Evolutionary conservation across 306 rosid species (phyloP).

Genomic region (Cyamopsis tetragonoloba): DNA sequence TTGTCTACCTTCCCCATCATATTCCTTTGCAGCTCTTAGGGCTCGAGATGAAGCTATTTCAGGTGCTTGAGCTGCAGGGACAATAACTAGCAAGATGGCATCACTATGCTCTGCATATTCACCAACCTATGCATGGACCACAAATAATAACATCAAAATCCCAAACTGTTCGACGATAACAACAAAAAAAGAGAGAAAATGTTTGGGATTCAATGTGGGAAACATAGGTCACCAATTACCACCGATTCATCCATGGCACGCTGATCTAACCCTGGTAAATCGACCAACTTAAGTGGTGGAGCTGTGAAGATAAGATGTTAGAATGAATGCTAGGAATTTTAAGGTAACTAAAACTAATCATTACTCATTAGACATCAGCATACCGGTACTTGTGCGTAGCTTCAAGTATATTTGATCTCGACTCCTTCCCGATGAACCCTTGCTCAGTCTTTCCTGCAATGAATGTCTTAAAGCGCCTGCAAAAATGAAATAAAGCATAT

Average conservation of each 20-base stretch:
- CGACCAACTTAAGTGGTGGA: slow-evolving; percentile 90
- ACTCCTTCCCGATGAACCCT: slow-evolving; percentile 59
- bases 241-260: slow-evolving; percentile 82
- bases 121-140: slow-evolving; percentile 62
- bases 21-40: slow-evolving; percentile 79
- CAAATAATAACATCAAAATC: slow-evolving; percentile 19
- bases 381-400: slow-evolving; percentile 93
- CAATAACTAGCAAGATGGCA: slow-evolving; percentile 78
- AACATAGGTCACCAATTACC: slow-evolving; percentile 47
- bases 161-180: slow-evolving; percentile 12
- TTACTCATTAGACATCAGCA: slow-evolving; percentile 24
- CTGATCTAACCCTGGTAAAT: slow-evolving; percentile 97
- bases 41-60: slow-evolving; percentile 89
- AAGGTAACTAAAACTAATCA: slow-evolving; percentile 15
- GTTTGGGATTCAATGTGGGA: neutral
- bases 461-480: slow-evolving; percentile 94
- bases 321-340: slow-evolving; percentile 17
- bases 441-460: slow-evolving; percentile 88
- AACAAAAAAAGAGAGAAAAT: neutral
- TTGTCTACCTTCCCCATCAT: slow-evolving; percentile 72
- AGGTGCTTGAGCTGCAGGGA: slow-evolving; percentile 93
- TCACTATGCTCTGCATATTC: slow-evolving; percentile 90
- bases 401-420: slow-evolving; percentile 89
- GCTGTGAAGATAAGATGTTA: slow-evolving; percentile 50
- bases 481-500: slow-evolving; percentile 22